These are phyloP conservation scores for Micromonas pusilla DNA, from an alignment of 139 green algal genomes.

Conservation along the genomic window DNA sequence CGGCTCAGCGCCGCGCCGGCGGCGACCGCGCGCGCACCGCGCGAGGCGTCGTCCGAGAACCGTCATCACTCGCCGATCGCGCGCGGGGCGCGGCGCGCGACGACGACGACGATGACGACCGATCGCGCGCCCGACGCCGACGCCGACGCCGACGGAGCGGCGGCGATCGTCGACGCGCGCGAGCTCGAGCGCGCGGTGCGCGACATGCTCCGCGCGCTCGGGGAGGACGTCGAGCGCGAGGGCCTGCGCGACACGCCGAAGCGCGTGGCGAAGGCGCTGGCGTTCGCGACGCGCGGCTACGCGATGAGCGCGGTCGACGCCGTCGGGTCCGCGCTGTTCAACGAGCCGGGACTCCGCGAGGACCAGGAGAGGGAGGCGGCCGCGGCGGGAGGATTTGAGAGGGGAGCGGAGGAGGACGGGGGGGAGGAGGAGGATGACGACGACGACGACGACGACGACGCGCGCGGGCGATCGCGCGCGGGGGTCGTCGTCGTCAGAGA, in stretches of 20 bases:
- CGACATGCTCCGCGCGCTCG: slow-evolving; percentile 57
- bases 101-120: background rate
- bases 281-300: slow-evolving; percentile 61
- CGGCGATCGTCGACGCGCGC: background rate
- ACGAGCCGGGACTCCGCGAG: slow-evolving; percentile 19
- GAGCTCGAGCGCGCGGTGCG: slow-evolving; percentile 13
- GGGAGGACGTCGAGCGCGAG: slow-evolving; percentile 72
- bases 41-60: no score
- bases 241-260: slow-evolving; percentile 79
- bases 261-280: slow-evolving; percentile 80
- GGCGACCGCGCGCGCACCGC: no score
- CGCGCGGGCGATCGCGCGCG: background rate
- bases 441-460: slow-evolving; percentile 21
- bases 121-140: background rate
- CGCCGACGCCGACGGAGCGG: background rate
- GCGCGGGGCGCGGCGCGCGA: no score
- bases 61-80: no score
- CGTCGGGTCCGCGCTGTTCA: slow-evolving; percentile 38
- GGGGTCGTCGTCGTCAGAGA: slow-evolving; percentile 81
- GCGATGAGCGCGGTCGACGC: slow-evolving; percentile 16
- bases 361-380: slow-evolving; percentile 7
- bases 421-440: background rate
- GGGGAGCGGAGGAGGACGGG: background rate
- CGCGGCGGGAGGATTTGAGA: background rate
- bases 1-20: no score